These are phyloP conservation scores for Lunasporangiospora selenospora DNA, from an alignment of 192 early-diverging fungal genomes.

Conservation along the genomic window DNA sequence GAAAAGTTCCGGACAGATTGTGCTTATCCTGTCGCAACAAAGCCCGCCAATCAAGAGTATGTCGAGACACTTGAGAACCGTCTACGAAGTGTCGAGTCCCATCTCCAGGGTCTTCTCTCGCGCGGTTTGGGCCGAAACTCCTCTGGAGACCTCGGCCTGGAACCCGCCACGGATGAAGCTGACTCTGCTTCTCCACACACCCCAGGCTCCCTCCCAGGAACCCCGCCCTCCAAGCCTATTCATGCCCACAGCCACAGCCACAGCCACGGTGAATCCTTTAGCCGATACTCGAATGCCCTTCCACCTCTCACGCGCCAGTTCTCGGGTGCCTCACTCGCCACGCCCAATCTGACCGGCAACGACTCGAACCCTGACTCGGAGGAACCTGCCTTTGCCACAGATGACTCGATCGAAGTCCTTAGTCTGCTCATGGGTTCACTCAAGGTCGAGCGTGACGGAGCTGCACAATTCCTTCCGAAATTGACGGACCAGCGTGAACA, in stretches of 20 bases:
- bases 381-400: constrained; percentile 7
- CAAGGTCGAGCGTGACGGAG: constrained; percentile 33
- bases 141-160: neutral
- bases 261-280: constrained; percentile 4
- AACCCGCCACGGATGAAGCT: constrained; percentile 19
- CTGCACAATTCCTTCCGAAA: constrained; percentile 33
- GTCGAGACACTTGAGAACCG: constrained; percentile 47
- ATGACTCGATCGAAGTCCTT: constrained; percentile 37
- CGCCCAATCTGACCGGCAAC: constrained; percentile 8
- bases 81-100: constrained; percentile 40
- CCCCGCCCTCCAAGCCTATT: constrained; percentile 28
- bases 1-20: constrained; percentile 42
- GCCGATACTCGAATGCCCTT: neutral
- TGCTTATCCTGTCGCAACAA: constrained; percentile 25
- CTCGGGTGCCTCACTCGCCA: constrained; percentile 26
- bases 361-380: constrained; percentile 13
- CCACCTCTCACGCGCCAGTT: constrained; percentile 14
- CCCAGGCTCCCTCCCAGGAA: constrained; percentile 38
- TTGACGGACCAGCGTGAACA: constrained; percentile 29
- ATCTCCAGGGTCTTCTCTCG: constrained; percentile 39
- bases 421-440: constrained; percentile 30
- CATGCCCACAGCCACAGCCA: neutral
- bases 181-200: constrained; percentile 29
- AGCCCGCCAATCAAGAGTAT: constrained; percentile 47
- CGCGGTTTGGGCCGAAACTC: constrained; percentile 32